Evolutionary conservation across 805 yeast species (phyloP), one percentile per base, ranked within the genome.

Genomic region (Hanseniaspora valbyensis): DNA sequence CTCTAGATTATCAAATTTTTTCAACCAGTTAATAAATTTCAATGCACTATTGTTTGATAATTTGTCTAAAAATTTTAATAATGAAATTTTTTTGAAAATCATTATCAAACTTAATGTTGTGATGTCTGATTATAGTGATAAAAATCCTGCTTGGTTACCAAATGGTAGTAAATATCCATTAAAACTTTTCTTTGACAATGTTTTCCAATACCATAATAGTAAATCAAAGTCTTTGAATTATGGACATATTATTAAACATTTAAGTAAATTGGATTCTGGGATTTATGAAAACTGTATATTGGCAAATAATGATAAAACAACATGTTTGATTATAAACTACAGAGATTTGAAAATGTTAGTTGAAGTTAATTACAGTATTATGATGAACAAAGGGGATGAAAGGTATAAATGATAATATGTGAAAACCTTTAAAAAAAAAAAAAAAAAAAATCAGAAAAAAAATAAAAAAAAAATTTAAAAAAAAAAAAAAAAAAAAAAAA

Each of bases 201-300:
- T 88, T 2, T 92, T 89, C 67, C 92, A 84, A 61, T 75, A 73
- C 34, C 88, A 86, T 62, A 89, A 82, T 48, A 65, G 65, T 22
- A 95, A 95, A 13, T 74, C 74, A 58, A 88, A 95, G 2, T 76
- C 80, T 1, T 68, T 87, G 52, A 96, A 92, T 64, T 69, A 92
- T 57, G 80, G 88, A 0, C 87, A 87, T 62, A 89, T 88, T 5
- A 68, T 92, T 54, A 70, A 77, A 44, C 77, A 83, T 58, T 69
- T 92, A 59, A 90, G 90, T 66, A 92, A 90, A 65, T 69, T 92
- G 56, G 98, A 92, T 61, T 94, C 90, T 5, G 97, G 96, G 1
- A 74, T 82, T 30, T 88, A 85, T 46, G 98, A 92, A 65, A 79
- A 77, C 56, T 66, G 92, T 14, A 68, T 89, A 62, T 72, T 92